Base-by-base conservation (phyloP, 805 yeast genomes). In the Maudiozyma bulderi region DNA sequence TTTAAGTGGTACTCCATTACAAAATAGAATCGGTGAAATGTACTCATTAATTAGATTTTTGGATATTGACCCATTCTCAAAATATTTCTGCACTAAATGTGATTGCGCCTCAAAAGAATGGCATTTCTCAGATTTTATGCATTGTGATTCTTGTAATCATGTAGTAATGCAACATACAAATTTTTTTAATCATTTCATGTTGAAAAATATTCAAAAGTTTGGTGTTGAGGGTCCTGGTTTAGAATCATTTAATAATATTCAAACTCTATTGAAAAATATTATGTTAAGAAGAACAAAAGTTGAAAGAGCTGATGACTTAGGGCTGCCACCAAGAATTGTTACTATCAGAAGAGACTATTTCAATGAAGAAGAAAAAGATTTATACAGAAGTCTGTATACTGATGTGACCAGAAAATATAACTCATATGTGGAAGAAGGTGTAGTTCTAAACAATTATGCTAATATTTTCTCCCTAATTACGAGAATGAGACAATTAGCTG, bases 401-500 rank as follows among this genome's bases (percentile, higher is more conserved):
- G 95, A 91, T 67, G 80, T 90, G 11, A 81, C 81, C 64, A 76
- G 99, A 52, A 83, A 84, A 58, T 93, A 88, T 72, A 87, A 86
- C 59, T 93, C 89, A 42, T 93, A 81, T 63, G 98, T 93, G 39
- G 93, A 95, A 26, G 91, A 87, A 61, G 99, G 99, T 67, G 96
- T 93, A 40, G 97, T 93, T 28, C 72, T 93, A 50, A 93, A 93
- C 68, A 93, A 93, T 65, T 93, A 93, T 69, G 99, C 99, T 43
- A 93, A 93, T 60, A 93, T 93, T 60, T 93, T 93, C 70, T 90
- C 98, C 0, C 74, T 93, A 49, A 90, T 93, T 59, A 93, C 99
- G 0, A 74, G 99, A 58, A 95, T 93, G 99, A 79, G 99, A 59
- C 99, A 93, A 67, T 73, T 93, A 57, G 98, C 99, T 0, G 99